These are phyloP conservation scores for Didymella keratinophila DNA, from an alignment of 2,329 filamentous ascomycete species.

Conservation along the genomic window DNA sequence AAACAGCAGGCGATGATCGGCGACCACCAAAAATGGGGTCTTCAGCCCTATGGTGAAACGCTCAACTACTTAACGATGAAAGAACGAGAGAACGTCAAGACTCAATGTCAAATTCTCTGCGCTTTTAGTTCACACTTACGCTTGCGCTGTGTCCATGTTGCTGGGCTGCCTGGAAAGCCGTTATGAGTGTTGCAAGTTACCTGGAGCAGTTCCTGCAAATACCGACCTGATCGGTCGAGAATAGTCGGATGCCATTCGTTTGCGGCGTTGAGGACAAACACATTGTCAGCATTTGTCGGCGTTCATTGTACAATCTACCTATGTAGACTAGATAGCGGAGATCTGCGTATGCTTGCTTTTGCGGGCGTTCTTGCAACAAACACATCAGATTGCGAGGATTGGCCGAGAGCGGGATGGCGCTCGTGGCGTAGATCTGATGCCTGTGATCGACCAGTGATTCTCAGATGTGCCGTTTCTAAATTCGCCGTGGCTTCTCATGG, in stretches of 20 bases:
- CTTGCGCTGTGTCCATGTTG: not conserved
- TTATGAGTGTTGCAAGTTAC: not conserved
- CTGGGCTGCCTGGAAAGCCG: not conserved
- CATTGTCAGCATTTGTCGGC: constrained; percentile 16
- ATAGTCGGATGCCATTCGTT: not conserved
- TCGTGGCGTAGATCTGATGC: constrained; percentile 28
- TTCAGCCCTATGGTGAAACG: not conserved
- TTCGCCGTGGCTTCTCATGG: constrained; percentile 7
- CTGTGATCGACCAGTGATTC: constrained; percentile 25
- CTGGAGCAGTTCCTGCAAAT: not conserved
- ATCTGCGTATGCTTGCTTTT: constrained; percentile 18
- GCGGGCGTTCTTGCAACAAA: constrained; percentile 2
- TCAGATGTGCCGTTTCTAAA: constrained; percentile 8
- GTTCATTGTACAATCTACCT: constrained; percentile 7
- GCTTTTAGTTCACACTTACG: not conserved
- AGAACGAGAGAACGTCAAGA: not conserved
- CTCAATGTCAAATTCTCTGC: not conserved
- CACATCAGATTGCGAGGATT: constrained; percentile 20
- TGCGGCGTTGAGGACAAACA: constrained; percentile 3
- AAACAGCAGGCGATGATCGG: not conserved
- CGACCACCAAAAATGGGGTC: not conserved
- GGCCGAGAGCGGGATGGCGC: constrained; percentile 22
- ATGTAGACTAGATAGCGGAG: constrained; percentile 15
- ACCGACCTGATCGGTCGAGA: not conserved
- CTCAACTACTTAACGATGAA: not conserved